These are phyloP conservation scores for Vicia sativa DNA, from an alignment of 306 rosid genomes.

Conservation along the genomic window DNA sequence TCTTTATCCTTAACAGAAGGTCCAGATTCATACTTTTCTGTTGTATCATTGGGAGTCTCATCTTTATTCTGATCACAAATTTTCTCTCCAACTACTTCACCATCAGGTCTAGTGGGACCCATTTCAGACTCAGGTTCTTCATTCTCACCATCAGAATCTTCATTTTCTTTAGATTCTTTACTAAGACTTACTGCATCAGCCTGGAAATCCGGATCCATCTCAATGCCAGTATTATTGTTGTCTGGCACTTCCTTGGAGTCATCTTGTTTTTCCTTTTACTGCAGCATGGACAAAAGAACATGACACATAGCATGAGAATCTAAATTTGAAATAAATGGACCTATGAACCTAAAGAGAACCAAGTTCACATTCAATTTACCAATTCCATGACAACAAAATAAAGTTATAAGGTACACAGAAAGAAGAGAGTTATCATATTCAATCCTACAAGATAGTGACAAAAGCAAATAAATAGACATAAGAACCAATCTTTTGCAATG, in stretches of 20 bases:
- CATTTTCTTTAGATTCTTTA: conserved; percentile 75
- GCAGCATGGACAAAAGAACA: conserved; percentile 38
- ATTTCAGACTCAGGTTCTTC: conserved; percentile 66
- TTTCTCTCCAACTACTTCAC: conserved; percentile 75
- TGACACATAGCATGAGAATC: not conserved
- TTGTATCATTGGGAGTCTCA: conserved; percentile 53
- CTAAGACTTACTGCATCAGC: conserved; percentile 75
- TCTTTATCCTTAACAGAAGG: conserved; percentile 66
- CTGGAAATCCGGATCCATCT: conserved; percentile 82
- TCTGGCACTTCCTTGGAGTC: conserved; percentile 58
- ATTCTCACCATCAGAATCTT: conserved; percentile 56
- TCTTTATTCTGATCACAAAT: conserved; percentile 70
- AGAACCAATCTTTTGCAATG: not conserved
- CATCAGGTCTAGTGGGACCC: conserved; percentile 72
- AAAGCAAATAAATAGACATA: conserved; percentile 16
- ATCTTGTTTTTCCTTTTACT: conserved; percentile 62
- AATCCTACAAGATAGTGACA: not conserved
- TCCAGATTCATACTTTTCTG: conserved; percentile 74
- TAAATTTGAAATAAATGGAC: conserved; percentile 55
- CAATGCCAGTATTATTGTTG: conserved; percentile 72
- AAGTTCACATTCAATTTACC: conserved; percentile 12
- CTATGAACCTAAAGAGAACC: conserved; percentile 60
- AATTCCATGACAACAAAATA: not conserved
- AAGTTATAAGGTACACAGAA: not conserved
- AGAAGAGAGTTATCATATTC: conserved; percentile 13